Base-by-base conservation (phyloP, 345 rosid genomes). In the Laguncularia racemosa region DNA sequence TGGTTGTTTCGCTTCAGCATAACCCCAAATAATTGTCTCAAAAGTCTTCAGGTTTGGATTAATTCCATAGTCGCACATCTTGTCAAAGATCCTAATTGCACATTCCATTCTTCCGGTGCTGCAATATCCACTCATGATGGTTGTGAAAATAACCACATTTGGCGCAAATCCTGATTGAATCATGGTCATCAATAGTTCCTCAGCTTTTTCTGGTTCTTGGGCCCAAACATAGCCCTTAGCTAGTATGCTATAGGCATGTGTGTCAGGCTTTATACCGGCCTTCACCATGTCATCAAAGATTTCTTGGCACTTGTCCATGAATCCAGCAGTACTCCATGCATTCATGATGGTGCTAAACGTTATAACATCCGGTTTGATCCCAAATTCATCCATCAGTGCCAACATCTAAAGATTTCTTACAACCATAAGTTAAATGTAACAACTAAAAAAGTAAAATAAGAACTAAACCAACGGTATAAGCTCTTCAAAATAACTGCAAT, bases 331-430 rank as follows among this genome's bases (percentile, higher is more conserved):
- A 73, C 93, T 86, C 91, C 98, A 89, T 2, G 84, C 90, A 63
- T 92, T 82, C 95, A 92, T 89, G 74, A 92, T 75, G 4, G 91
- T 89, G 81, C 98, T 92, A 66, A 84, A 92, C 52, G 95, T 92
- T 48, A 89, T 63, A 33, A 89, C 93, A 55, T 86, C 96, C 16
- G 93, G 89, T 66, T 80, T 81, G 51, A 86, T 77, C 14, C 82
- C 88, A 4, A 67, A 76, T 46, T 83, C 83, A 74, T 80, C 89
- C 96, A 86, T 84, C 67, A 83, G 46, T 48, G 83, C 67, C 58
- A 88, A 71, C 49, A 79, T 84, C 95, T 85, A 76, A 18, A 43
- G 33, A 67, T 44, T 40, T 53, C 26, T n/a, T 23, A 18, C 44
- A 33, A 33, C 11, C 40, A 33, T 33, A 9, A 9, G 7, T 33